phyloP scores from a whole-genome alignment of 768 basidiomycete genomes.

The Arthromyces matolae region DNA sequence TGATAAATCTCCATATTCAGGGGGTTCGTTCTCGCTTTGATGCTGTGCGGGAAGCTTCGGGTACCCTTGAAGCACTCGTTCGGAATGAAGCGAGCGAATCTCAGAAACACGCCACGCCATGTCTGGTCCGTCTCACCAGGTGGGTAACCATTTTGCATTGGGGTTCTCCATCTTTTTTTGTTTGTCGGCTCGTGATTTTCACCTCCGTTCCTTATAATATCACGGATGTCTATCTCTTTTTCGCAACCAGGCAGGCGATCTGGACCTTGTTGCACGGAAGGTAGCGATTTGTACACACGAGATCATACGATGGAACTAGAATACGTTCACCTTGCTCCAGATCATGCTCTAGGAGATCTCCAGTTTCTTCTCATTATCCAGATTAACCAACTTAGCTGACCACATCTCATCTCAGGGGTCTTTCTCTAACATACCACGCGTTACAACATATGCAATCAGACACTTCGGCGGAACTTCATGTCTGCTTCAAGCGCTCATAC shows the following conservation, averaged over 20 bases:
- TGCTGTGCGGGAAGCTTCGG: slow-evolving; percentile 36
- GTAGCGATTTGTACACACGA: no score
- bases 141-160: slow-evolving; percentile 29
- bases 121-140: slow-evolving; percentile 66
- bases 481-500: slow-evolving; percentile 70
- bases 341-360: no score
- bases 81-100: slow-evolving; percentile 41
- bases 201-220: no score
- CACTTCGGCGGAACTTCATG: slow-evolving; percentile 47
- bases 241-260: no score
- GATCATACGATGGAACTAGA: no score
- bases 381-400: no score
- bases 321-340: no score
- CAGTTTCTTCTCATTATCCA: no score
- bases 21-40: slow-evolving; percentile 61
- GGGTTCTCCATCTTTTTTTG: background rate
- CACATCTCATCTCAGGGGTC: slow-evolving; percentile 45
- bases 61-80: slow-evolving; percentile 61
- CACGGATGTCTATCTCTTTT: no score
- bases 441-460: slow-evolving; percentile 63
- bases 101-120: slow-evolving; percentile 50
- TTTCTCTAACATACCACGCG: slow-evolving; percentile 64
- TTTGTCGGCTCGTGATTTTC: no score
- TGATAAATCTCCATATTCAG: no score
- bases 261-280: no score